phyloP scores from a whole-genome alignment of 2,329 filamentous ascomycete species.

The Fusarium pininemorale region DNA sequence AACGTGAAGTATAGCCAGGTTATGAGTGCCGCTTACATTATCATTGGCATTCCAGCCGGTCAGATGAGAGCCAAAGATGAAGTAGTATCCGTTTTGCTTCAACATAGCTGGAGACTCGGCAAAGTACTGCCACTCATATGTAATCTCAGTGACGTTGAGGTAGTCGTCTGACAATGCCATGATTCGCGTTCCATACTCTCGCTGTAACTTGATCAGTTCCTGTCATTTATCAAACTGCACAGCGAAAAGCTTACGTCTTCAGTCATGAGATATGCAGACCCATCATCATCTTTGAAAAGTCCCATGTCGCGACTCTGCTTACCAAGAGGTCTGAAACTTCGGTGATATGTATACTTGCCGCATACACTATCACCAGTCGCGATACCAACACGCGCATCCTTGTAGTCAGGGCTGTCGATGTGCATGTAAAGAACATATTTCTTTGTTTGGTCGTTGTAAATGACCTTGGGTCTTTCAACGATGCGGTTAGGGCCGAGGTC shows the following conservation, averaged over 20 bases:
- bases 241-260: constrained; percentile 61
- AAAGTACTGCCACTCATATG: constrained; percentile 62
- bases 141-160: constrained; percentile 57
- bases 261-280: constrained; percentile 67
- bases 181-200: constrained; percentile 66
- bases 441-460: constrained; percentile 70
- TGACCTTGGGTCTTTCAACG: constrained; percentile 73
- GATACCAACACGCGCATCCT: constrained; percentile 71
- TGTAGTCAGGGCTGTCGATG: constrained; percentile 69
- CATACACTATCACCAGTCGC: constrained; percentile 68
- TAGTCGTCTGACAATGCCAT: constrained; percentile 66
- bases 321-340: constrained; percentile 49
- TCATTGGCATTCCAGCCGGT: constrained; percentile 71
- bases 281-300: constrained; percentile 69
- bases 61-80: constrained; percentile 69
- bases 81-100: constrained; percentile 69
- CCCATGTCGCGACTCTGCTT: constrained; percentile 64
- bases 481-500: constrained; percentile 70
- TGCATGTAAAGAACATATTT: constrained; percentile 78
- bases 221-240: rapidly evolving
- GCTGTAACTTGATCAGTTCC: constrained; percentile 46
- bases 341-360: constrained; percentile 60
- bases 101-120: constrained; percentile 71
- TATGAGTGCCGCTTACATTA: constrained; percentile 53
- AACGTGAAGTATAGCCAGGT: rapidly evolving